Base-by-base conservation (phyloP, 129 eudicot species). In the Escallonia herrerae region DNA sequence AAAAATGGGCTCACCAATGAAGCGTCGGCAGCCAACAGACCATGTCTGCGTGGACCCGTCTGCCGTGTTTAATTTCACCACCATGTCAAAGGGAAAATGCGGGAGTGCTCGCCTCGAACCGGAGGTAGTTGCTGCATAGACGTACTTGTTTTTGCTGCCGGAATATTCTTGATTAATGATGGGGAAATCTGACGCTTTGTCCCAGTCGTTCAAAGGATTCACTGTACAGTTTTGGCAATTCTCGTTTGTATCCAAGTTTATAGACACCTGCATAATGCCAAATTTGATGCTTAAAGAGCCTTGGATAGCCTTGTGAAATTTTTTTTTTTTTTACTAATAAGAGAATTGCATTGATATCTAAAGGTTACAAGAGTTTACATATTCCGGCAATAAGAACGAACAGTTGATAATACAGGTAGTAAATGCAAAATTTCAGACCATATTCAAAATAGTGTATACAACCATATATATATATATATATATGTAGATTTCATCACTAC, bases 1-100 rank as follows among this genome's bases (percentile, higher is more conserved):
- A 74, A 85, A 88, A 50, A 93, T 72, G 14, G 98, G 98, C 70
- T 93, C 98, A 7, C 98, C 98, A 51, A 88, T 82, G 75, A 93
- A 93, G 8, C 86, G 64, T 5, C 96, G 76, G 6, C 65, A 13
- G 10, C 89, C 81, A 55, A 87, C 77, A 4, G 87, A 85, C 98
- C 98, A 93, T 1, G 78, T 84, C 11, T 38, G 63, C 4, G 72
- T 56, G 52, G 87, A 58, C 8, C 80, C 73, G 51, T 77, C 69
- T 51, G 37, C 6, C 0, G 75, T 86, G 76, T 93, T 69, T 12
- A 85, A 39, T 76, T 88, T 93, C 51, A 93, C 81, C 6, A 93
- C 87, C 0, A 91, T 88, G 60, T 93, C 96, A 64, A 93, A 93
- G 0, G 96, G 96, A 66, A 93, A 93, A 71, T 88, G 74, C 10